phyloP scores from a whole-genome alignment of 2,329 filamentous ascomycete species.

The Ceratocystiopsis sp. region DNA sequence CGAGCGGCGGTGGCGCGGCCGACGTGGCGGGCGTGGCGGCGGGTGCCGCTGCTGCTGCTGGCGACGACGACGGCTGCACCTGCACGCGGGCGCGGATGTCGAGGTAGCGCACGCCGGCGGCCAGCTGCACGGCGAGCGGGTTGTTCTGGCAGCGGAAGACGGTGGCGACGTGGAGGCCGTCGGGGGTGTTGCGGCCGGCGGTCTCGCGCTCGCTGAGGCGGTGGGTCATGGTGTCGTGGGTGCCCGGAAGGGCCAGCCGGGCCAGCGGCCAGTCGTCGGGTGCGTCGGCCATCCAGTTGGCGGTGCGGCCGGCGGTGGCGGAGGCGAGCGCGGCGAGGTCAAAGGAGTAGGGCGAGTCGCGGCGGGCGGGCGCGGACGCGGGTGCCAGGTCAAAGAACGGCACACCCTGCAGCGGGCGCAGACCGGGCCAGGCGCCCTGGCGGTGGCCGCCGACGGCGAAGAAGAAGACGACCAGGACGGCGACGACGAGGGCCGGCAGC shows the following conservation, averaged over 20 bases:
- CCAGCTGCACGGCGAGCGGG: slow-evolving; percentile 25
- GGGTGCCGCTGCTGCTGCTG: background rate
- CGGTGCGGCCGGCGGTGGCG: slow-evolving; percentile 7
- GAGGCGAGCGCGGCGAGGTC: slow-evolving; percentile 16
- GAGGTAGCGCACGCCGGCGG: slow-evolving; percentile 30
- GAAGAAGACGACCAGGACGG: no score
- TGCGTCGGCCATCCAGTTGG: slow-evolving; percentile 26
- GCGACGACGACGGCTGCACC: background rate
- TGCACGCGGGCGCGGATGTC: slow-evolving; percentile 28
- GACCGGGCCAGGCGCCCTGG: no score
- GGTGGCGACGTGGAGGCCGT: background rate
- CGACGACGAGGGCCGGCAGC: no score
- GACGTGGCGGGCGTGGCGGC: no score
- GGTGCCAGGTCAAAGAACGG: background rate
- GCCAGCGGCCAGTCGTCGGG: slow-evolving; percentile 24
- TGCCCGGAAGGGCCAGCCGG: slow-evolving; percentile 31
- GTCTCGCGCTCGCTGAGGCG: slow-evolving; percentile 15
- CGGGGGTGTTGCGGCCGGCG: no score
- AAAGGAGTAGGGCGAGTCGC: slow-evolving; percentile 23
- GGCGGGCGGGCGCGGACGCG: background rate
- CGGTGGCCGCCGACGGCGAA: no score
- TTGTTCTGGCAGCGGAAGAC: slow-evolving; percentile 30
- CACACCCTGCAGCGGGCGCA: no score
- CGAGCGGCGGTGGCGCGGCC: slow-evolving; percentile 18
- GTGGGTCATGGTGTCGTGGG: slow-evolving; percentile 36